These are phyloP conservation scores for Mycena rebaudengoi DNA, from an alignment of 768 basidiomycete species.

Conservation along the genomic window DNA sequence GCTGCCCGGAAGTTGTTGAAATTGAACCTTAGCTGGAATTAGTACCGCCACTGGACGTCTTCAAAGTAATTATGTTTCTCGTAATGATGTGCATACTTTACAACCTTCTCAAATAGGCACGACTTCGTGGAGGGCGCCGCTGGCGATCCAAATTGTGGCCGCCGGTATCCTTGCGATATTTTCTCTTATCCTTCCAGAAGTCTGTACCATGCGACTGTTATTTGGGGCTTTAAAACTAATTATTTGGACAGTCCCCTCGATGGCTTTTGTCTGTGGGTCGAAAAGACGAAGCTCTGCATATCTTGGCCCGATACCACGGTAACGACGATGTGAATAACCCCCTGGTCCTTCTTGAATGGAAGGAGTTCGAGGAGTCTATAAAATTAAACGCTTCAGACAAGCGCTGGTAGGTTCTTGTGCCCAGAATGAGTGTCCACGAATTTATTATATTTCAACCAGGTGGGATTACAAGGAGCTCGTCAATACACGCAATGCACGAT, in stretches of 20 bases:
- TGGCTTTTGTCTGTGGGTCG: slow-evolving; percentile 48
- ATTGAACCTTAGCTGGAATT: no score
- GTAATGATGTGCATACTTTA: no score
- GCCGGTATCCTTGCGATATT: slow-evolving; percentile 43
- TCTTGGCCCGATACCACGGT: slow-evolving; percentile 42
- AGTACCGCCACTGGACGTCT: slow-evolving; percentile 51
- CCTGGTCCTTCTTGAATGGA: slow-evolving; percentile 45
- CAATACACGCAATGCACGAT: slow-evolving; percentile 41
- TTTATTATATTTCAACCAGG: slow-evolving; percentile 8
- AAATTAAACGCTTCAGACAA: slow-evolving; percentile 49
- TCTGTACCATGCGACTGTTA: background rate
- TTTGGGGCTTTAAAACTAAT: background rate
- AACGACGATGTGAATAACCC: slow-evolving; percentile 44
- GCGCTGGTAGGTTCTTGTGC: slow-evolving; percentile 41
- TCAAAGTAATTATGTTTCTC: no score
- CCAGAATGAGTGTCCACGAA: background rate
- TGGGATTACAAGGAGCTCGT: slow-evolving; percentile 48
- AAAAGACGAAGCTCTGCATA: slow-evolving; percentile 40
- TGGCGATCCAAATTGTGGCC: slow-evolving; percentile 61
- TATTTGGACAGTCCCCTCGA: slow-evolving; percentile 35
- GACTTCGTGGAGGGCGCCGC: slow-evolving; percentile 57
- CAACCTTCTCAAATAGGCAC: no score
- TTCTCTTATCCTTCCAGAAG: slow-evolving; percentile 41
- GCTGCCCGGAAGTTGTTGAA: no score
- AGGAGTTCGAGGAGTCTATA: slow-evolving; percentile 49